A percentile compares a stretch with the other conserved stretches of the same genome.
Conservation (phyloP, 495 filamentous ascomycete species). For the Aspergillus carlsbadensis region DNA sequence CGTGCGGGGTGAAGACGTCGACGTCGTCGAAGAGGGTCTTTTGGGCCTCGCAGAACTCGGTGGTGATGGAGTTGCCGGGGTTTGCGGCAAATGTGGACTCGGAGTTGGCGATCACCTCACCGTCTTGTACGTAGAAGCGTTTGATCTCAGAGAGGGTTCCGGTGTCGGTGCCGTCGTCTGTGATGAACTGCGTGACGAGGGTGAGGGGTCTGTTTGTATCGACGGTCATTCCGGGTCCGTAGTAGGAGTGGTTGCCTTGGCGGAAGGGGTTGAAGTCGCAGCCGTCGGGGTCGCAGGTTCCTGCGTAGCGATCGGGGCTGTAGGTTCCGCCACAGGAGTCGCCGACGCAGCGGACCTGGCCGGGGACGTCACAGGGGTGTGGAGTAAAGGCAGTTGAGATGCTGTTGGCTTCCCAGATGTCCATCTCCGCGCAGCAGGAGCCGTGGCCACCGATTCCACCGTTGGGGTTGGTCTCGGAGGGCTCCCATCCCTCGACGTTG, state of each 20-base stretch:
- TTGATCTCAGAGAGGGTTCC: constrained; percentile 62
- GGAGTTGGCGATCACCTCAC: constrained; percentile 60
- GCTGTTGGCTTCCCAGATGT: constrained; percentile 73
- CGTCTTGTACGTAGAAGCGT: constrained; percentile 71
- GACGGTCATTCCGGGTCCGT: constrained; percentile 57
- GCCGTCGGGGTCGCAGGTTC: constrained; percentile 71
- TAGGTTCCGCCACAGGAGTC: constrained; percentile 54
- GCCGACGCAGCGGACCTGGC: constrained; percentile 57
- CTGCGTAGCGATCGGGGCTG: constrained; percentile 41
- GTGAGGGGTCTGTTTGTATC: constrained; percentile 65
- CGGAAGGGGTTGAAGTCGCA: constrained; percentile 81
- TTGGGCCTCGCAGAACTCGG: constrained; percentile 59
- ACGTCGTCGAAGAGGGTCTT: constrained; percentile 61
- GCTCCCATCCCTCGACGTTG: constrained; percentile 60
- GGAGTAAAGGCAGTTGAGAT: constrained; percentile 57
- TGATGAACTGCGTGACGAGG: constrained; percentile 71
- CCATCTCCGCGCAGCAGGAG: constrained; percentile 73
- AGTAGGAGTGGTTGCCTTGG: constrained; percentile 62
- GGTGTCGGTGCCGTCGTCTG: constrained; percentile 49
- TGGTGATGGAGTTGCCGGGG: constrained; percentile 57
- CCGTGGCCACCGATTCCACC: constrained; percentile 59
- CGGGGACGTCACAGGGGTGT: constrained; percentile 59
- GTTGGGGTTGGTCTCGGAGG: constrained; percentile 59
- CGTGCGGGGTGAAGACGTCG: constrained; percentile 56
- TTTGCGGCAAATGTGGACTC: constrained; percentile 51